Conservation (phyloP, 2,329 filamentous ascomycete genomes). For the Nemania diffusa region DNA sequence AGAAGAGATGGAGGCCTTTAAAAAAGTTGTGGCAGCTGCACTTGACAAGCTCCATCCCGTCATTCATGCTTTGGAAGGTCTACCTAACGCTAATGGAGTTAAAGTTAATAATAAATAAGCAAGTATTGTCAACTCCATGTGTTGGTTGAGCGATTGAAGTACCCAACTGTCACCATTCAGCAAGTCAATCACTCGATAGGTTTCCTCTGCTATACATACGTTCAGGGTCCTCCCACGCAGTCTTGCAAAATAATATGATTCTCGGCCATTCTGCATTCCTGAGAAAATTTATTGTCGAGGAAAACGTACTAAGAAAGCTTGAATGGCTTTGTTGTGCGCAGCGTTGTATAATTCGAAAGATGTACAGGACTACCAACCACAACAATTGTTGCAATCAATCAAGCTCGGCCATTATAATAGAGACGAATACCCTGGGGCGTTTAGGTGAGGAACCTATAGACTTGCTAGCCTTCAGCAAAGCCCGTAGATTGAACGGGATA, state of each 20-base stretch:
- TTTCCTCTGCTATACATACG: background rate
- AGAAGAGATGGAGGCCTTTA: conserved; percentile 93
- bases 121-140: background rate
- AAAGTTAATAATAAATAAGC: background rate
- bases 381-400: no score
- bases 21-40: conserved; percentile 76
- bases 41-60: conserved; percentile 61
- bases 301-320: no score
- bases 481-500: background rate
- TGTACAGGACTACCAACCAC: no score
- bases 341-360: no score
- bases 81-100: conserved; percentile 19
- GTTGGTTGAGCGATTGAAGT: background rate
- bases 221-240: background rate
- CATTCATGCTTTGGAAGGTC: conserved; percentile 32
- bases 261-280: no score
- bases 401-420: no score
- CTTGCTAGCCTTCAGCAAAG: no score
- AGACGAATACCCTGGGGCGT: no score
- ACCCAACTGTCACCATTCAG: background rate
- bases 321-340: no score
- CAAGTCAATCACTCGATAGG: background rate
- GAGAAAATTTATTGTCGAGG: no score
- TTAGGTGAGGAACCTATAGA: no score
- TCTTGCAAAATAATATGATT: background rate